Base-by-base conservation (phyloP, 257 asterid species). In the Nicotiana tabacum region DNA sequence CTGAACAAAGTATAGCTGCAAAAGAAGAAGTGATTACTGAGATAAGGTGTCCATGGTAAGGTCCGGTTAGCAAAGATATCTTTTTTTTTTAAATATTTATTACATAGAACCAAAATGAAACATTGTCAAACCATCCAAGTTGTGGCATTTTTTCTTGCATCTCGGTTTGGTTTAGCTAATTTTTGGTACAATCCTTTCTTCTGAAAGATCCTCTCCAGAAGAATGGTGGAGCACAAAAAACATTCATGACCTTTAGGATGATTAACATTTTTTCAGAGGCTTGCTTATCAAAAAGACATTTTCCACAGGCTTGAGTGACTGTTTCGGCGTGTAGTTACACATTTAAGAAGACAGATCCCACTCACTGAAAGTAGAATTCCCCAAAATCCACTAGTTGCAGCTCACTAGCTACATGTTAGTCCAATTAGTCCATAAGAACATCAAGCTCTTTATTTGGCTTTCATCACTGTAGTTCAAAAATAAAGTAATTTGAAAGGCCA, bases 1-100 rank as follows among this genome's bases (percentile, higher is more conserved):
- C 89, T 92, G 97, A 92, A 96, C 89, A 96, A 87, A 56, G 99
- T 89, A 91, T 96, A 96, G 89, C 98, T 96, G 90, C 92, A 91
- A 21, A 80, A 84, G 84, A 39, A 39, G 51, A 24, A 80, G 57
- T 62, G 74, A 32, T 66, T 66, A 66, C 24, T 66, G 48, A 66
- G 48, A 66, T 6, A 66, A 11, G 74, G 74, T 3, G 39, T 66
- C 72, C 16, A 46, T 72, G 32, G 57, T 72, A 46, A 24, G 37
- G 4, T 48, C 51, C 21, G 60, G 24, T 46, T 72, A 21, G 60
- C 24, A 24, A 70, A 72, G n/a, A 70, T 43, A 43, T n/a, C 11
- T 43, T 12, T 6, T 11, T 70, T 33, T 33, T 43, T 11, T 11
- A 33, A 32, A 32, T 0, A 48, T 11, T 39, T 70, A 39, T 43